These are phyloP conservation scores for Coemansia aciculifera DNA, from an alignment of 192 early-diverging fungal genomes.

Conservation along the genomic window DNA sequence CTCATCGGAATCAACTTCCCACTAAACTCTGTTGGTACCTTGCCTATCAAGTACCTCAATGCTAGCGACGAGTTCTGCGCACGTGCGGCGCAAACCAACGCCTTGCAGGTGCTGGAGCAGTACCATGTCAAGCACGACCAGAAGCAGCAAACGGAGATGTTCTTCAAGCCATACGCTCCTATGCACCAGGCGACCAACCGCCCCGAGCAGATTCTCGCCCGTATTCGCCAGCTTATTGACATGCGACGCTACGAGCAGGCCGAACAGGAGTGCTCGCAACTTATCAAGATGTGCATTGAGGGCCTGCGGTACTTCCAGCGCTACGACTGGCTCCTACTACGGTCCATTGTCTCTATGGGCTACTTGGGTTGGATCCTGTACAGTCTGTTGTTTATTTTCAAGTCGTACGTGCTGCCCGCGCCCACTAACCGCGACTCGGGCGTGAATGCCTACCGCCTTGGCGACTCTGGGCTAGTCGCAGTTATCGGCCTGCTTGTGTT, in stretches of 20 bases:
- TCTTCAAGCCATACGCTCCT: slow-evolving; percentile 75
- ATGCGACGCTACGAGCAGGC: slow-evolving; percentile 65
- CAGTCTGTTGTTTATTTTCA: slow-evolving; percentile 77
- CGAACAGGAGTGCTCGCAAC: slow-evolving; percentile 60
- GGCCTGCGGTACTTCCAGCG: slow-evolving; percentile 95
- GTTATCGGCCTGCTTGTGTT: slow-evolving; percentile 42
- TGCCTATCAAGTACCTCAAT: slow-evolving; percentile 80
- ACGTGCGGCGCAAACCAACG: slow-evolving; percentile 74
- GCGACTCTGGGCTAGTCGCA: slow-evolving; percentile 34
- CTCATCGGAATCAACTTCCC: slow-evolving; percentile 86
- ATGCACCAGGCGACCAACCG: slow-evolving; percentile 59
- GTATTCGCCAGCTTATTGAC: slow-evolving; percentile 66
- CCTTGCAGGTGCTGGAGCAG: slow-evolving; percentile 81
- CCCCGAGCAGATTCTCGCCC: slow-evolving; percentile 56
- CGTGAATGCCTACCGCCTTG: slow-evolving; percentile 13
- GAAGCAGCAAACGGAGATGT: slow-evolving; percentile 75
- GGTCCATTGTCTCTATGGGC: slow-evolving; percentile 78
- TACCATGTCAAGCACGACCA: slow-evolving; percentile 82
- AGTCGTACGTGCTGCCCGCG: slow-evolving; percentile 58
- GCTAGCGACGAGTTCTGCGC: slow-evolving; percentile 73
- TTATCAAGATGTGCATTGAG: slow-evolving; percentile 69
- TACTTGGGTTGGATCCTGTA: slow-evolving; percentile 90
- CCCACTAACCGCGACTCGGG: not conserved
- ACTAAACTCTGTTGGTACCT: slow-evolving; percentile 89
- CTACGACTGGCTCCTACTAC: slow-evolving; percentile 94